Base-by-base conservation (phyloP, 768 basidiomycete genomes). In the Hygrophoropsis aurantiaca region DNA sequence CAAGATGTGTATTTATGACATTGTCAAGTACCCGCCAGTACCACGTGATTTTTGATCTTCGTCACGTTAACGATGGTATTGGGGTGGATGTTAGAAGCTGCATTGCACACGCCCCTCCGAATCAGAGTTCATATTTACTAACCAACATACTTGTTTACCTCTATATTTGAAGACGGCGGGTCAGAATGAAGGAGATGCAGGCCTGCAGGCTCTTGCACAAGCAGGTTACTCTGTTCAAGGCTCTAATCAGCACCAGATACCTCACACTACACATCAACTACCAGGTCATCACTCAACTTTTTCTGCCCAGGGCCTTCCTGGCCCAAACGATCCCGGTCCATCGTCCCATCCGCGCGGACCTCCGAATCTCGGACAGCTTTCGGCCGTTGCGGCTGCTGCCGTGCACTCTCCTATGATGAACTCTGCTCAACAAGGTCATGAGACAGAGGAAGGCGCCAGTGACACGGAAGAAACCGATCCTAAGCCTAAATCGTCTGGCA, bases 321-420 rank as follows among this genome's bases (percentile, higher is more conserved):
- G 75, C 16, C 75, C 84, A 40, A 77, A 77, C 27, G 84, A 87
- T 50, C 81, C 84, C 2, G 84, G 85, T 7, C 82, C 84, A n/a
- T 85, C 84, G 3, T 82, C 82, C 0, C 85, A 85, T 55, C 84
- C 82, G 4, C 78, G 80, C 5, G 84, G 84, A 0, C 84, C 84
- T 3, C 84, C 84, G 4, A 79, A 77, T 47, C 69, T 84, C 1
- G 80, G 79, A 11, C 82, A 83, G 44, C 67, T 83, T 50, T 77
- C 78, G 26, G 75, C 77, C 0, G 62, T 53, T 6, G 65, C 59
- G 11, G 65, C 58, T 1, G 77, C 76, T 16, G 77, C 74, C 0
- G 71, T 80, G 59, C 76, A 77, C 46, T 70, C 75, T 5, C 52
- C 63, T 2, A 26, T 55, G 4, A 49, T 60, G 2, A 44, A 55